These are phyloP conservation scores for Clonostachys solani DNA, from an alignment of 2,329 filamentous ascomycete species.

Conservation along the genomic window DNA sequence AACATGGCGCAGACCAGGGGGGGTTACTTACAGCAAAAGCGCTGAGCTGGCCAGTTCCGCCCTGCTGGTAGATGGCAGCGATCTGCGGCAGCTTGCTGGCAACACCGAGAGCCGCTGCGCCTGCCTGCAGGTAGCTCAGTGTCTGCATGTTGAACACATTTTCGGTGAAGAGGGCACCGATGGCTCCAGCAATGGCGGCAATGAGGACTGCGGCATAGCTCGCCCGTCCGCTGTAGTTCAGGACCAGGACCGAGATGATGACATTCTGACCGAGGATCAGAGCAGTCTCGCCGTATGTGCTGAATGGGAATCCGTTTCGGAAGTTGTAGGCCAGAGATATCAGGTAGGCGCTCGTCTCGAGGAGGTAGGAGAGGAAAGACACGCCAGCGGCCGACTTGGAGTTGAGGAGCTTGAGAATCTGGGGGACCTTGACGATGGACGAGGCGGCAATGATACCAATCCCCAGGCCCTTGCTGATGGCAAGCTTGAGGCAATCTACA, in stretches of 20 bases:
- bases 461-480: constrained; percentile 86
- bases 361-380: constrained; percentile 84
- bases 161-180: constrained; percentile 66
- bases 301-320: constrained; percentile 89
- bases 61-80: constrained; percentile 75
- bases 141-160: constrained; percentile 60
- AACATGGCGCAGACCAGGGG: neutral
- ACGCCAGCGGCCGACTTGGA: constrained; percentile 80
- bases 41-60: constrained; percentile 90
- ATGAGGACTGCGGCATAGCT: constrained; percentile 73
- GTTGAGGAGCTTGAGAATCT: constrained; percentile 86
- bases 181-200: constrained; percentile 65
- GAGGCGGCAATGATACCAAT: constrained; percentile 90
- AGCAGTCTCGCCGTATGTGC: constrained; percentile 92
- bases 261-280: constrained; percentile 92
- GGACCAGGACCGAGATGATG: constrained; percentile 78
- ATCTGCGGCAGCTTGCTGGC: constrained; percentile 96
- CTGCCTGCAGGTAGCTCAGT: constrained; percentile 75
- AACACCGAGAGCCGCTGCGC: constrained; percentile 76
- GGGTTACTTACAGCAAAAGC: constrained; percentile 77
- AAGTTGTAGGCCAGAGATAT: constrained; percentile 91
- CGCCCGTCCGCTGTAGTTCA: constrained; percentile 72
- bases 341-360: constrained; percentile 85
- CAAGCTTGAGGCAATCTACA: constrained; percentile 79
- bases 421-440: constrained; percentile 91